phyloP scores from a whole-genome alignment of 768 basidiomycete genomes.

The Trametes punicea region DNA sequence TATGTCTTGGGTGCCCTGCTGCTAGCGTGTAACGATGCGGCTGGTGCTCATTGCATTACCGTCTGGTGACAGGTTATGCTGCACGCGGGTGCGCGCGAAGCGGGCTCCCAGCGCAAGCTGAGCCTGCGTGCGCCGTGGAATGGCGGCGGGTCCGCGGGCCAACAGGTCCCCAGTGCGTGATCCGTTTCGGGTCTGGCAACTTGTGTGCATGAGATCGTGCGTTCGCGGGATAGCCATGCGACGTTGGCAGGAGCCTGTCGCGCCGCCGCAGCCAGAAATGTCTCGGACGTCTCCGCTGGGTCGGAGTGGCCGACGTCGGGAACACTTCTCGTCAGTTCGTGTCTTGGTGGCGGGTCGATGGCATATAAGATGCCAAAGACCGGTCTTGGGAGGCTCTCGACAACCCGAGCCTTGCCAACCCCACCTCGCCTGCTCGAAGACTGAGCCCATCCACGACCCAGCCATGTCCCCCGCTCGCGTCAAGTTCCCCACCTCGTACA shows the following conservation, averaged over 20 bases:
- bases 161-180: not conserved
- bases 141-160: not conserved
- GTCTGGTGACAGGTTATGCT: not conserved
- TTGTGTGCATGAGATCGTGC: too few species aligned
- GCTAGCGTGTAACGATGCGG: too few species aligned
- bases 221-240: not conserved
- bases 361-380: too few species aligned
- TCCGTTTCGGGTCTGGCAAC: not conserved
- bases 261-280: not conserved
- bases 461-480: slow-evolving; percentile 10
- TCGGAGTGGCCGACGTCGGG: too few species aligned
- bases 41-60: too few species aligned
- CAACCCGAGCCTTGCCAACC: too few species aligned
- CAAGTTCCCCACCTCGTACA: slow-evolving; percentile 18
- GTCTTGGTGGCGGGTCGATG: too few species aligned
- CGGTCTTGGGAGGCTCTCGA: too few species aligned
- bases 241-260: not conserved
- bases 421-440: not conserved
- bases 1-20: too few species aligned
- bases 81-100: not conserved
- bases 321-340: too few species aligned
- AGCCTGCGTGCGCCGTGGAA: not conserved
- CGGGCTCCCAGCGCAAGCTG: too few species aligned
- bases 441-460: not conserved
- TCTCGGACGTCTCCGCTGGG: not conserved